Conservation (phyloP, 2,329 filamentous ascomycete species). For the Colletotrichum eleusines region DNA sequence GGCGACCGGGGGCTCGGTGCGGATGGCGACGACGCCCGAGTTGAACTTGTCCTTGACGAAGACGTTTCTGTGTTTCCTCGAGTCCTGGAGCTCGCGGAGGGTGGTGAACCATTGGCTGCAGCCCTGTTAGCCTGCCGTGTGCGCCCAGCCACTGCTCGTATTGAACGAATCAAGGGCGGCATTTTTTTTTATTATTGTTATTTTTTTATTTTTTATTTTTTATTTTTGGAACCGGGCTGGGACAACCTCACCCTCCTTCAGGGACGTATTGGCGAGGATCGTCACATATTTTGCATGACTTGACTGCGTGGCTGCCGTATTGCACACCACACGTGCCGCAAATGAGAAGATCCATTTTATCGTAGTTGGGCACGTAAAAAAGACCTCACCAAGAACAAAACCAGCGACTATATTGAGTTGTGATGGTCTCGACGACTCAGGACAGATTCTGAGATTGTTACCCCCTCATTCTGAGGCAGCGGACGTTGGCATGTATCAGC, state of each 20-base stretch:
- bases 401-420: no score
- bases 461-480: not conserved
- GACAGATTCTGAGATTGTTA: not conserved
- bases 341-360: constrained; percentile 57
- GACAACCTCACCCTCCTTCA: constrained; percentile 21
- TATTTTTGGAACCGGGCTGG: not conserved
- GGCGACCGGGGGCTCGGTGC: constrained; percentile 69
- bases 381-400: not conserved
- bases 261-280: constrained; percentile 80
- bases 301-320: constrained; percentile 63
- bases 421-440: not conserved
- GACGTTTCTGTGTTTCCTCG: constrained; percentile 62
- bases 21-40: constrained; percentile 59
- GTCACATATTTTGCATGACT: constrained; percentile 78
- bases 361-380: no score
- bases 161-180: not conserved
- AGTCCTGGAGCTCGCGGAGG: constrained; percentile 58
- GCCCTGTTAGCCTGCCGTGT: no score
- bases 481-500: not conserved
- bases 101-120: constrained; percentile 75
- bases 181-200: no score
- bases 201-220: no score
- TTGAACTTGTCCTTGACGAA: constrained; percentile 63
- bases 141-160: not conserved
- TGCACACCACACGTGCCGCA: constrained; percentile 80